Evolutionary conservation across 2,329 filamentous ascomycete genomes (phyloP).

Genomic region (Colletotrichum destructivum): DNA sequence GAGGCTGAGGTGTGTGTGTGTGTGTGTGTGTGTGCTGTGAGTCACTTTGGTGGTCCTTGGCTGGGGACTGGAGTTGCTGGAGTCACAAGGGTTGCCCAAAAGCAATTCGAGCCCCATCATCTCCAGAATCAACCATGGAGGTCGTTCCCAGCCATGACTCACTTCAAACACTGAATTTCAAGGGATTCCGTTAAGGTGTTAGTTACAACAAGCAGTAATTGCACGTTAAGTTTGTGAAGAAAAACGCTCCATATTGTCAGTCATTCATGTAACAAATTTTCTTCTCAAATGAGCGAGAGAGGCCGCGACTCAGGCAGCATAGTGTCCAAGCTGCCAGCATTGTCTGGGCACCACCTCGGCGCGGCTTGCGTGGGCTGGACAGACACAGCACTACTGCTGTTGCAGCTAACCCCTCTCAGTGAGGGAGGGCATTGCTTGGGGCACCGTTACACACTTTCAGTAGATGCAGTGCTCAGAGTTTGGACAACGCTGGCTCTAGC

Average conservation of each 20-base stretch:
- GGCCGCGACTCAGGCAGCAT: slow-evolving; percentile 7
- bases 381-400: not conserved
- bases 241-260: not conserved
- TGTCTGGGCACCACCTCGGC: slow-evolving; percentile 6
- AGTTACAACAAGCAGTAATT: too few species aligned
- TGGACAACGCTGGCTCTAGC: slow-evolving; percentile 3
- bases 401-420: not conserved
- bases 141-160: too few species aligned
- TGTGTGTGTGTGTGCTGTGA: not conserved
- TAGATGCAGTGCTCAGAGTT: slow-evolving; percentile 27
- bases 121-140: too few species aligned
- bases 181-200: too few species aligned
- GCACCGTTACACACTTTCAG: slow-evolving; percentile 18
- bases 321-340: slow-evolving; percentile 26
- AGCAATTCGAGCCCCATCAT: too few species aligned
- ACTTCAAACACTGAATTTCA: too few species aligned
- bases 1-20: not conserved
- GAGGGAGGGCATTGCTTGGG: slow-evolving; percentile 7
- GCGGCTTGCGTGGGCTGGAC: not conserved
- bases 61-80: slow-evolving; percentile 1
- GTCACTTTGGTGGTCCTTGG: slow-evolving; percentile 1
- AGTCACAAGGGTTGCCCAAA: not conserved
- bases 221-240: too few species aligned
- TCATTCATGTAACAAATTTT: not conserved
- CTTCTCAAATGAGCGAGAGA: not conserved